These are phyloP conservation scores for Eragrostis curvula DNA, from an alignment of 176 grass and related monocot species.

Conservation along the genomic window DNA sequence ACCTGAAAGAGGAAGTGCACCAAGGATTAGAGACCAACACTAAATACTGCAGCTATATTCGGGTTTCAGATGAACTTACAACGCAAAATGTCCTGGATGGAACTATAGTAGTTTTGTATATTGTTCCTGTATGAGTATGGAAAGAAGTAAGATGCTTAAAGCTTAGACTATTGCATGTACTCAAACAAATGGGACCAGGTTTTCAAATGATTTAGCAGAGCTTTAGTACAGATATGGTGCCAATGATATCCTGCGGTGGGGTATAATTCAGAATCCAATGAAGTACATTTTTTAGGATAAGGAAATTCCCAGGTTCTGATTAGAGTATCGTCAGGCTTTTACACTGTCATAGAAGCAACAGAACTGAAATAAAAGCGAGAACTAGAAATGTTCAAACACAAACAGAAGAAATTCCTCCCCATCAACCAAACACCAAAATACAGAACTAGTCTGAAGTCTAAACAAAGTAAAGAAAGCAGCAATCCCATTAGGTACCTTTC, in stretches of 20 bases:
- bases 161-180: slow-evolving; percentile 18
- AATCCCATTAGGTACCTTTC: slow-evolving; percentile 66
- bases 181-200: neutral
- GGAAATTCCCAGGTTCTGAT: neutral
- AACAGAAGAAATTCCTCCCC: neutral
- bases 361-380: neutral
- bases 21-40: slow-evolving; percentile 27
- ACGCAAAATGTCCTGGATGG: slow-evolving; percentile 97
- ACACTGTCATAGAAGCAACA: neutral
- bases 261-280: slow-evolving; percentile 17
- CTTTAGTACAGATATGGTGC: neutral
- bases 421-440: neutral
- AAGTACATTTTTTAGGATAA: neutral
- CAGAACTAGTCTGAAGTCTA: neutral
- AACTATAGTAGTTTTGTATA: slow-evolving; percentile 94
- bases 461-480: neutral
- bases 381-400: neutral
- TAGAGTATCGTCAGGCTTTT: neutral
- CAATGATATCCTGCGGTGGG: neutral
- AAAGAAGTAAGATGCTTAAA: slow-evolving; percentile 28
- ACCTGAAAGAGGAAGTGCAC: slow-evolving; percentile 59
- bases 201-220: slow-evolving; percentile 18
- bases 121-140: slow-evolving; percentile 69
- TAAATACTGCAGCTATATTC: slow-evolving; percentile 21
- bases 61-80: slow-evolving; percentile 59